These are phyloP conservation scores for Neurospora tetrasperma DNA, from an alignment of 495 filamentous ascomycete species.

Conservation along the genomic window DNA sequence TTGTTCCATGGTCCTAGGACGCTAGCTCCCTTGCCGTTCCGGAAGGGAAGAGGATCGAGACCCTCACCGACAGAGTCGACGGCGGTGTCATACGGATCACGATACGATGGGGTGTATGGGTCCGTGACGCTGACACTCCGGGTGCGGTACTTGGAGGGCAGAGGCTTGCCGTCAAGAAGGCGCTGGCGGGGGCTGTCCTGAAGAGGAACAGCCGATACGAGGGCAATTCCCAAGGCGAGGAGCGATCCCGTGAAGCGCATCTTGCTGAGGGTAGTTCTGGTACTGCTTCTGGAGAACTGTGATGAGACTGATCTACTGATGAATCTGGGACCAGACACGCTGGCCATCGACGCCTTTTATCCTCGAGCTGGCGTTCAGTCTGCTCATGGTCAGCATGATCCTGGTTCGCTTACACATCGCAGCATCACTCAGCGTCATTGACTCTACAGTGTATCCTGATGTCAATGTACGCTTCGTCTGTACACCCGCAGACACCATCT, in stretches of 20 bases:
- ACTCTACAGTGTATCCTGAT: not conserved
- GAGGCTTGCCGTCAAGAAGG: conserved; percentile 34
- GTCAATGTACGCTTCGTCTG: not conserved
- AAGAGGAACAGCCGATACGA: conserved; percentile 32
- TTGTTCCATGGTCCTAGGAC: conserved; percentile 57
- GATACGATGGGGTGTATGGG: conserved; percentile 36
- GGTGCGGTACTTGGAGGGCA: conserved; percentile 32
- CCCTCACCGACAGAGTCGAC: conserved; percentile 48
- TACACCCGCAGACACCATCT: not conserved
- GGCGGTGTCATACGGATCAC: conserved; percentile 34
- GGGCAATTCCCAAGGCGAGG: conserved; percentile 21
- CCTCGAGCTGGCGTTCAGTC: not conserved
- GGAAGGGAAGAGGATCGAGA: conserved; percentile 52
- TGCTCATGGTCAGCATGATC: not conserved
- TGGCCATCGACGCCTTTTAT: not conserved
- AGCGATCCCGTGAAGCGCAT: conserved; percentile 25
- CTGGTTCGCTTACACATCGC: not conserved
- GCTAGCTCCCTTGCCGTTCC: conserved; percentile 52
- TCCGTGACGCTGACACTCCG: conserved; percentile 16
- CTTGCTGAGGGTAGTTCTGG: conserved; percentile 3
- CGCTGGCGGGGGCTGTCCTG: conserved; percentile 42
- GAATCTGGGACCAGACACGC: not conserved
- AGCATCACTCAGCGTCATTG: not conserved
- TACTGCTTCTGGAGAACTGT: not conserved
- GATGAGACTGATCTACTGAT: not conserved